These are phyloP conservation scores for Tolypocladium inflatum DNA, from an alignment of 2,329 filamentous ascomycete species.

Conservation along the genomic window DNA sequence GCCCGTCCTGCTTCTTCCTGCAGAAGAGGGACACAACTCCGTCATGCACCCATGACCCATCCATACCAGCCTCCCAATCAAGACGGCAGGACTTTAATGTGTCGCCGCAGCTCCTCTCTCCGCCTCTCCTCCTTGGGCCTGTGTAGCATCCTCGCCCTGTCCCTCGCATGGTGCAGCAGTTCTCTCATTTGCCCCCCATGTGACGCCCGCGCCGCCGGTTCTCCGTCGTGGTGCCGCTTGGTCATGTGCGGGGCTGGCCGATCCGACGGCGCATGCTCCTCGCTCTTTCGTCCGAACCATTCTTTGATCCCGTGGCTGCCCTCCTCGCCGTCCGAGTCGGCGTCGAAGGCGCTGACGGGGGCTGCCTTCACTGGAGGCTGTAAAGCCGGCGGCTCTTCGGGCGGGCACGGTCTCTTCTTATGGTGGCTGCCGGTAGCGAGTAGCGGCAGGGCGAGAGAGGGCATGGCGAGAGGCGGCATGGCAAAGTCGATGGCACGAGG, in stretches of 20 bases:
- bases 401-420: not conserved
- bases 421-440: not conserved
- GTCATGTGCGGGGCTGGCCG: not conserved
- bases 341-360: constrained; percentile 20
- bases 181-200: constrained; percentile 1
- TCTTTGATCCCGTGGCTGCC: constrained; percentile 6
- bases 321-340: constrained; percentile 21
- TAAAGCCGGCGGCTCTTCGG: not conserved
- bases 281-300: constrained; percentile 5
- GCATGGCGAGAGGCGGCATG: not conserved
- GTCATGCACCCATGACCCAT: not conserved
- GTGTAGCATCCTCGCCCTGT: constrained; percentile 11
- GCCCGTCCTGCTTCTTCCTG: not conserved
- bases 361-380: not conserved
- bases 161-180: constrained; percentile 14
- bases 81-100: constrained; percentile 21
- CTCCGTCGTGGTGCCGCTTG: not conserved
- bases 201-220: not conserved
- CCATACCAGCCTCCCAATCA: not conserved
- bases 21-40: not conserved
- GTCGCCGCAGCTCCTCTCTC: constrained; percentile 24
- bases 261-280: not conserved
- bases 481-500: constrained; percentile 2
- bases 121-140: constrained; percentile 19
- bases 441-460: not conserved